A percentile compares a stretch with the other conserved stretches of the same genome.
Conservation (phyloP, 2,329 filamentous ascomycete species). For the Botrytis hyacinthi region DNA sequence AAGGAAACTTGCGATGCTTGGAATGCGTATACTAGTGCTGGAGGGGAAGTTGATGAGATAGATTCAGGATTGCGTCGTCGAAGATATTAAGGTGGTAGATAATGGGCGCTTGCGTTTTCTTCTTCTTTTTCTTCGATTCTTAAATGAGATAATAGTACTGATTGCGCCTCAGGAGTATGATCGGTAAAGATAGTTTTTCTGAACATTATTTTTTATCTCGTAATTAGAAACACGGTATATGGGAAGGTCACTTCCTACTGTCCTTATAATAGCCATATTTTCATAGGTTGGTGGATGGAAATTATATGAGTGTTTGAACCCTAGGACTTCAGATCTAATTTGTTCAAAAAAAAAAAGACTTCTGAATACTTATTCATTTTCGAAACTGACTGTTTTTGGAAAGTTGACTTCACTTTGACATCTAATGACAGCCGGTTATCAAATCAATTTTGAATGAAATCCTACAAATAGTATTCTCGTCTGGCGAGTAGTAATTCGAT, state of each 20-base stretch:
- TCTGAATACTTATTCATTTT: not conserved
- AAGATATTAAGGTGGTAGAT: not conserved
- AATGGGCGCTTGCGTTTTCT: not conserved
- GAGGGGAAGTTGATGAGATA: constrained; percentile 49
- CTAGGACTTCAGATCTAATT: not conserved
- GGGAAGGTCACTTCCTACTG: rapidly evolving
- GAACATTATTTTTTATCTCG: not conserved
- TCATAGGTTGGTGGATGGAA: not conserved
- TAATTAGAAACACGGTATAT: no score
- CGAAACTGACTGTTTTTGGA: not conserved
- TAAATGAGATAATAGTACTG: not conserved
- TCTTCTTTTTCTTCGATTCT: not conserved
- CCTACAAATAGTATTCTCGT: not conserved
- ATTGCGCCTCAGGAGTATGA: not conserved
- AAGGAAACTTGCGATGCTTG: constrained; percentile 52
- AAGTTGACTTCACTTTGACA: not conserved
- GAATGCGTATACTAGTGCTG: constrained; percentile 47
- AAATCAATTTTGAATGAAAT: not conserved
- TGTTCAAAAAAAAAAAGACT: not conserved
- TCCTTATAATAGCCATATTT: not conserved
- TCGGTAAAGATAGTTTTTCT: not conserved
- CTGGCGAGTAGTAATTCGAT: no score
- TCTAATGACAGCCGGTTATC: not conserved
- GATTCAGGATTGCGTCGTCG: constrained; percentile 45
- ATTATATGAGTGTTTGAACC: not conserved